Conservation (phyloP, 176 grass and related monocot species). For the Rhynchospora pubera region DNA sequence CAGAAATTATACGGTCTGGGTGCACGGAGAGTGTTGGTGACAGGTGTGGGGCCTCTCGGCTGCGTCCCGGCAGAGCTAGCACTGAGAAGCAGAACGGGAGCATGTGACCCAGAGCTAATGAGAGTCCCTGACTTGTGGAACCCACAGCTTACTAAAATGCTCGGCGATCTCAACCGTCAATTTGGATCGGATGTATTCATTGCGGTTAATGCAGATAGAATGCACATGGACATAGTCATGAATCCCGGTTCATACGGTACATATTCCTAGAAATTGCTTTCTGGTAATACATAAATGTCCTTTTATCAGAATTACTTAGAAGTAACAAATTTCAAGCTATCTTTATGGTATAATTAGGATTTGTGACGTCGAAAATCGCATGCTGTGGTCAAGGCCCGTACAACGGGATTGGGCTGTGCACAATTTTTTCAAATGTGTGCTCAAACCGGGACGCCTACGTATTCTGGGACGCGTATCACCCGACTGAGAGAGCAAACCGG, state of each 20-base stretch:
- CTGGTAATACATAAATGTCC: not conserved
- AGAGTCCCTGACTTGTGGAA: constrained; percentile 59
- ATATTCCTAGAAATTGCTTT: not conserved
- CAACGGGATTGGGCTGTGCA: constrained; percentile 89
- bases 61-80: constrained; percentile 87
- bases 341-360: constrained; percentile 27
- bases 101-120: constrained; percentile 73
- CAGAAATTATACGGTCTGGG: constrained; percentile 49
- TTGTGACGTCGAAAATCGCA: constrained; percentile 46
- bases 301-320: no score
- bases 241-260: constrained; percentile 35
- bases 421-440: constrained; percentile 49
- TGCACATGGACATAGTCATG: constrained; percentile 64
- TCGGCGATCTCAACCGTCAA: constrained; percentile 33
- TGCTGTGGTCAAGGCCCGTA: constrained; percentile 77
- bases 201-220: constrained; percentile 43
- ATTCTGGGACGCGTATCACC: constrained; percentile 97
- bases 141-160: constrained; percentile 38
- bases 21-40: constrained; percentile 50
- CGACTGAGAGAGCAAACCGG: constrained; percentile 67
- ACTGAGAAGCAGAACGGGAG: constrained; percentile 46
- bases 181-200: constrained; percentile 42
- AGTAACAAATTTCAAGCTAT: not conserved
- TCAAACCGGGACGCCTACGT: constrained; percentile 46
- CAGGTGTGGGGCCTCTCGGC: constrained; percentile 66